Evolutionary conservation across 2,329 filamentous ascomycete genomes (phyloP), one percentile per base, ranked within the genome.

Genomic region (Cladophialophora carrionii): DNA sequence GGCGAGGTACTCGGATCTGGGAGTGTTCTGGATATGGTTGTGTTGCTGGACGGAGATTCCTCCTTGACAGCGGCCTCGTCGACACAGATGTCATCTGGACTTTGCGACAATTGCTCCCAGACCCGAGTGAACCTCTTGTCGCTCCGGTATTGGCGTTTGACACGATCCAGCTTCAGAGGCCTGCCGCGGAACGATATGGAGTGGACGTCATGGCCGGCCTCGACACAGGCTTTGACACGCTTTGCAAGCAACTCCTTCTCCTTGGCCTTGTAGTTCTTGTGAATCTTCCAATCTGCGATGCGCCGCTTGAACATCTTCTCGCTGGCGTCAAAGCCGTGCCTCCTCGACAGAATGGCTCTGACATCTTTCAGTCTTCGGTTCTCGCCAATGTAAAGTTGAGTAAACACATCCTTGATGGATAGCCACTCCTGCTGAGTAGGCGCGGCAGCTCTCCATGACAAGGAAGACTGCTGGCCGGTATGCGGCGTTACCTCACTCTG

Each of bases 261-360:
- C 32, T 66, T 62, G 34, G 66, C 66, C 32, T 68, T 68, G 61
- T 68, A 68, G 48, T 68, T 68, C 60, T 68, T 68, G 32, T 58
- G 63, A n/a, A 70, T 63, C 37, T 65, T 66, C 68, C 68, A 70
- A 7, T 65, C 60, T 6, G 57, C 54, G 20, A 70, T 68, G 17
- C 65, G 62, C 29, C 66, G 57, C 56, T 68, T 70, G 68, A 61
- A 70, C 65, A 68, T 70, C 46, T 68, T 70, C 52, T 64, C 62
- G 48, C 61, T 68, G 26, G 68, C 66, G 43, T 64, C 56, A 51
- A 70, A 68, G 20, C 68, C 63, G 56, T 70, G 64, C 17, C 61
- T 65, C n/a, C 57, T 55, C 20, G 58, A 55, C 26, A 70, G 31
- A 52, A 68, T 68, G 1, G 49, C 8, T 34, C 61, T 60, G 26